A percentile compares a stretch with the other conserved stretches of the same genome.
Evolutionary conservation across 208 protist genomes (phyloP).

Genomic region (Wallacemonas collosoma): DNA sequence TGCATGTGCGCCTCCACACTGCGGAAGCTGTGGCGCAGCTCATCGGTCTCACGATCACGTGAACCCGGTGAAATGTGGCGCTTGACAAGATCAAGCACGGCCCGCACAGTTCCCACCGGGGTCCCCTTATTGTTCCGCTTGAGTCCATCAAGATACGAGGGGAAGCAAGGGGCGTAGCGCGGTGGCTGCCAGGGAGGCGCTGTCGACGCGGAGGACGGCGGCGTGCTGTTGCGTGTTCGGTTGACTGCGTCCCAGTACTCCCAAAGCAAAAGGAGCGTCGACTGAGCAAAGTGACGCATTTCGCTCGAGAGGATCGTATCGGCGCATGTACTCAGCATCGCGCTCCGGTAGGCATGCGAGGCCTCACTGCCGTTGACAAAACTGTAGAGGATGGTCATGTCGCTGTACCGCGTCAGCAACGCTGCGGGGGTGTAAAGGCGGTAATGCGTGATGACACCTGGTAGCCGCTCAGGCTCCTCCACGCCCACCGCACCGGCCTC

Average conservation of each 20-base stretch:
- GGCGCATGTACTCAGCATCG: conserved; percentile 13
- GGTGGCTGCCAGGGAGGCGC: not conserved
- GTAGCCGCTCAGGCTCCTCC: conserved; percentile 32
- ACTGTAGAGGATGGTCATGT: conserved; percentile 94
- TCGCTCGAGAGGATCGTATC: conserved; percentile 2
- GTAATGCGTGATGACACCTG: conserved; percentile 26
- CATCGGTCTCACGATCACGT: conserved; percentile 89
- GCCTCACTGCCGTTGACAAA: conserved; percentile 96
- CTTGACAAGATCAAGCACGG: not conserved
- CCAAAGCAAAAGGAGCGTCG: not conserved
- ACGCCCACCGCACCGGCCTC: conserved; percentile 27
- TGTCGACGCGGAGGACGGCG: not conserved
- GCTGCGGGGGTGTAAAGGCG: conserved; percentile 38
- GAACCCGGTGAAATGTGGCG: not conserved
- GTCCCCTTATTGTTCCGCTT: not conserved
- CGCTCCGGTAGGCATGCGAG: conserved; percentile 49
- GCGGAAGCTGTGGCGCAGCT: conserved; percentile 94
- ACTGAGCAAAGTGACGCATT: conserved; percentile 1
- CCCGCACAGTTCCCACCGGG: not conserved
- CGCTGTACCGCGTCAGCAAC: conserved; percentile 25
- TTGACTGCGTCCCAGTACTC: not conserved
- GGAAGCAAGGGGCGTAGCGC: not conserved
- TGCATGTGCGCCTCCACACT: conserved; percentile 92
- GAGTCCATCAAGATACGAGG: not conserved
- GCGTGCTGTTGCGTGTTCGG: not conserved